phyloP scores from a whole-genome alignment of 768 basidiomycete genomes.

The Leccinum obscurum region DNA sequence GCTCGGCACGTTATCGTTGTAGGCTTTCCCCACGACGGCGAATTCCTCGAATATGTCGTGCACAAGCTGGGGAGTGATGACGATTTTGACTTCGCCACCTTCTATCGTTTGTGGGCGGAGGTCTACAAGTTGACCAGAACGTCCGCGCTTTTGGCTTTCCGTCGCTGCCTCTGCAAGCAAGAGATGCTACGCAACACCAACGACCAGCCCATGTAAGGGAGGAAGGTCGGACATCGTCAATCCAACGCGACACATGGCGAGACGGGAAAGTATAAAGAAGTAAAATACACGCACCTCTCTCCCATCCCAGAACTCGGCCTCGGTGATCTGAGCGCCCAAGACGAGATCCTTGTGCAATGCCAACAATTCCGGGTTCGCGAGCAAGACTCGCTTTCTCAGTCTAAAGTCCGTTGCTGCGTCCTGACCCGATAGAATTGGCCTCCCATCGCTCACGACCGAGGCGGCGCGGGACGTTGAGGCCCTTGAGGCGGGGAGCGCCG shows the following conservation, averaged over 20 bases:
- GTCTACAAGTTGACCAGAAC: conserved; percentile 82
- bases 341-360: conserved; percentile 88
- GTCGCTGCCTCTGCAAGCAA: conserved; percentile 73
- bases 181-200: conserved; percentile 52
- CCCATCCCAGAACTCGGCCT: conserved; percentile 97
- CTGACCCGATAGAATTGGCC: conserved; percentile 54
- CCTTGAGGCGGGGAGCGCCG: conserved; percentile 32
- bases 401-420: conserved; percentile 70
- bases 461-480: conserved; percentile 58
- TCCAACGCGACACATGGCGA: neutral
- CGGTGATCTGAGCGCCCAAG: conserved; percentile 78
- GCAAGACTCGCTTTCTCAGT: conserved; percentile 75
- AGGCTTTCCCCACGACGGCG: conserved; percentile 90
- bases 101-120: conserved; percentile 84
- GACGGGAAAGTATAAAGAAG: neutral
- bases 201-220: neutral
- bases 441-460: conserved; percentile 57
- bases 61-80: conserved; percentile 87
- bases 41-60: conserved; percentile 98
- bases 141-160: conserved; percentile 76
- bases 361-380: conserved; percentile 76
- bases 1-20: conserved; percentile 87
- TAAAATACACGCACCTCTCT: conserved; percentile 61
- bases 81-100: conserved; percentile 83
- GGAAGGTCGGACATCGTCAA: neutral